phyloP scores from a whole-genome alignment of 129 eudicot genomes.

The Kitagawia praeruptora region DNA sequence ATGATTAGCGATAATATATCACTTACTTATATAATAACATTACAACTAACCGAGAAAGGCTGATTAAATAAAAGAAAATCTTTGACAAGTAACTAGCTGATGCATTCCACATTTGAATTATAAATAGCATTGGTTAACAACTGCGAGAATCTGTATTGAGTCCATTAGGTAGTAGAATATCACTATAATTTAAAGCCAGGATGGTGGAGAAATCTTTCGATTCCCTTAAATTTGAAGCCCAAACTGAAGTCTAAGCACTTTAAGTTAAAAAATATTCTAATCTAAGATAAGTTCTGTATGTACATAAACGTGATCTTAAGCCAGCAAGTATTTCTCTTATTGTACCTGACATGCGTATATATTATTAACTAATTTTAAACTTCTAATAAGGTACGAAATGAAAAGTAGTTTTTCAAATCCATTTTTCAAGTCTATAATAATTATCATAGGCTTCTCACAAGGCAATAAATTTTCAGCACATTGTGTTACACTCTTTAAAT shows the following conservation, averaged over 20 bases:
- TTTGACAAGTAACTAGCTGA: not conserved
- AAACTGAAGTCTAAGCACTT: not conserved
- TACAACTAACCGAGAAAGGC: not conserved
- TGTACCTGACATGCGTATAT: not conserved
- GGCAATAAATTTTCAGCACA: not conserved
- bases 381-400: not conserved
- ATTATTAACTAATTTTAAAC: not conserved
- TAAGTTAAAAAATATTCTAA: not conserved
- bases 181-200: not conserved
- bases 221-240: not conserved
- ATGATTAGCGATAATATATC: not conserved
- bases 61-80: not conserved
- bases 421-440: not conserved
- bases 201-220: not conserved
- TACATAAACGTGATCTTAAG: not conserved
- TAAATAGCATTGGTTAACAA: not conserved
- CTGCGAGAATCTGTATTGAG: not conserved
- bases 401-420: not conserved
- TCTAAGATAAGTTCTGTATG: not conserved
- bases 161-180: not conserved
- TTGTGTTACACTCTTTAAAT: not conserved
- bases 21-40: not conserved
- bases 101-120: not conserved
- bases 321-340: constrained; percentile 2
- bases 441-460: not conserved